Percentiles rank a stretch among this genome's conserved stretches.
Conservation (phyloP, 371 early-diverging fungal species). For the Nematocida sp. region DNA sequence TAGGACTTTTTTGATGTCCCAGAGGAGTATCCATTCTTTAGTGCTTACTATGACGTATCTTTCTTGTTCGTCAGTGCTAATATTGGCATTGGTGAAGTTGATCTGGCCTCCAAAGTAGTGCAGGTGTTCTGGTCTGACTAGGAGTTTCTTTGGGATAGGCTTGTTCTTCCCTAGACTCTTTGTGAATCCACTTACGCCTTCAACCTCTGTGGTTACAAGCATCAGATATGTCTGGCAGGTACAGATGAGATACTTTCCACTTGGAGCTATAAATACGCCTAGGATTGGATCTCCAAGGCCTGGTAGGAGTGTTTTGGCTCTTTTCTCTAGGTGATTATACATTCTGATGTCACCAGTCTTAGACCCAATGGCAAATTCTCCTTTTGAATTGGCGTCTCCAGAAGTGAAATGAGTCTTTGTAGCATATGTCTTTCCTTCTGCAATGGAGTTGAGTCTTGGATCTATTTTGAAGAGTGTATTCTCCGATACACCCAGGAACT, state of each 20-base stretch:
- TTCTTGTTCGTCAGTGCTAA: constrained; percentile 74
- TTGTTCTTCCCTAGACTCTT: constrained; percentile 63
- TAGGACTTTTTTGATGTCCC: constrained; percentile 78
- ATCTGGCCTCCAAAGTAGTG: constrained; percentile 70
- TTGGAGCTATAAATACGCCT: constrained; percentile 77
- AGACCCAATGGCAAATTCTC: constrained; percentile 75
- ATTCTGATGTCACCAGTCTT: constrained; percentile 80
- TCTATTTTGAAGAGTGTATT: constrained; percentile 78
- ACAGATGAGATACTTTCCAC: constrained; percentile 76
- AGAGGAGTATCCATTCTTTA: constrained; percentile 79
- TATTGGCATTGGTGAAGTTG: constrained; percentile 78
- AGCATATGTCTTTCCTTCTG: constrained; percentile 61
- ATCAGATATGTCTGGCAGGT: constrained; percentile 79
- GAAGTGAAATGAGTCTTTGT: constrained; percentile 67
- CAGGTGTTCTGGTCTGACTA: constrained; percentile 79
- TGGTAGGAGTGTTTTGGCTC: constrained; percentile 78
- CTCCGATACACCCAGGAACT: constrained; percentile 73
- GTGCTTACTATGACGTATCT: constrained; percentile 73
- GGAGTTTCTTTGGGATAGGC: constrained; percentile 72
- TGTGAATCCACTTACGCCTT: constrained; percentile 51
- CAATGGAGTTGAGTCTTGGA: constrained; percentile 67
- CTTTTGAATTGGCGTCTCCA: constrained; percentile 72
- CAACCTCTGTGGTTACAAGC: constrained; percentile 66
- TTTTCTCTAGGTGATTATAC: constrained; percentile 71
- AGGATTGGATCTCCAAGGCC: constrained; percentile 77